Percentiles rank a stretch among this genome's conserved stretches.
phyloP scores from a whole-genome alignment of 257 asterid species.

The Ligustrum vulgare region DNA sequence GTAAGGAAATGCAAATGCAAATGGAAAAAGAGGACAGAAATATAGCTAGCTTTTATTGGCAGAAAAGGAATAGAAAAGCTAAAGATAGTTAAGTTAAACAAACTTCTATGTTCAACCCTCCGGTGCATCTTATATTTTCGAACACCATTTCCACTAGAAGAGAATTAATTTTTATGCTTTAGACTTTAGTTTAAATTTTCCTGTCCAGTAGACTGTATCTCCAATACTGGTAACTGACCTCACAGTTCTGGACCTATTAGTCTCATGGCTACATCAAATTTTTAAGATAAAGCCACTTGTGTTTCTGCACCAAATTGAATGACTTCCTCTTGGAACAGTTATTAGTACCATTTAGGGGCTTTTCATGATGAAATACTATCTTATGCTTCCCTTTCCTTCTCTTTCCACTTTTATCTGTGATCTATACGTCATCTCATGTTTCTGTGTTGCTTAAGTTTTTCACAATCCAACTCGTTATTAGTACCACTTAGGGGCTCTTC shows the following conservation, averaged over 20 bases:
- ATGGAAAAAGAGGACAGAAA: neutral
- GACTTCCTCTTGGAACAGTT: too few species aligned
- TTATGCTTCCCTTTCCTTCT: too few species aligned
- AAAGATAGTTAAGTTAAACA: neutral
- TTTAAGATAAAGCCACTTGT: neutral
- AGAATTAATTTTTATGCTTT: neutral
- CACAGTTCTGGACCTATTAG: neutral
- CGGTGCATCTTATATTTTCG: neutral
- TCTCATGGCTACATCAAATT: neutral
- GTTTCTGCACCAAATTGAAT: neutral
- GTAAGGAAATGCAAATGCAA: neutral
- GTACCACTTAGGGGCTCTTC: neutral
- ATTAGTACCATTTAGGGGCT: too few species aligned
- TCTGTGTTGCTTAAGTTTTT: too few species aligned
- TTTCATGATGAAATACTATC: too few species aligned
- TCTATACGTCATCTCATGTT: neutral
- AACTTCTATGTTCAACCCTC: neutral
- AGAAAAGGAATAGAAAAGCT: neutral
- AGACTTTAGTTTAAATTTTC: neutral
- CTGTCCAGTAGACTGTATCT: neutral
- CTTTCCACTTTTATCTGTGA: too few species aligned
- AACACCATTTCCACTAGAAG: neutral
- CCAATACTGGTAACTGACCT: neutral
- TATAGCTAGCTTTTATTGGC: neutral
- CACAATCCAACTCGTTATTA: neutral